Conservation (phyloP, 805 yeast genomes). For the Sugiyamaella qingdaonensis region DNA sequence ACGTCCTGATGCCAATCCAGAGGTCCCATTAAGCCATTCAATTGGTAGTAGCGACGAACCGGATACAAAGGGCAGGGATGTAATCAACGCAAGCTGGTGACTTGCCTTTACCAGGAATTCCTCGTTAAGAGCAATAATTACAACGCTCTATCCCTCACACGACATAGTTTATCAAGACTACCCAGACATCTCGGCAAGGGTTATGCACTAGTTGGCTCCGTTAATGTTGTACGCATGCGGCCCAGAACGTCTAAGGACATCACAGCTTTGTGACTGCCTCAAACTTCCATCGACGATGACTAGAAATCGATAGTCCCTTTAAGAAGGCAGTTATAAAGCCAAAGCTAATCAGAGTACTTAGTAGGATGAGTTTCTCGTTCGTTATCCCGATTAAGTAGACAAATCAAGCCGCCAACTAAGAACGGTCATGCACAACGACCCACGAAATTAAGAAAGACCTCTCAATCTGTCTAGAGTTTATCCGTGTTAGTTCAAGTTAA, state of each 20-base stretch:
- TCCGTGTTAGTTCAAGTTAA: slow-evolving; percentile 20
- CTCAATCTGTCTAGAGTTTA: slow-evolving; percentile 24
- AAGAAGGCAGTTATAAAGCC: slow-evolving; percentile 38
- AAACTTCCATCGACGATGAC: slow-evolving; percentile 38
- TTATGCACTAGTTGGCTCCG: slow-evolving; percentile 42
- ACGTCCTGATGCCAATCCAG: slow-evolving; percentile 12
- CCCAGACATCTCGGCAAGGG: slow-evolving; percentile 42
- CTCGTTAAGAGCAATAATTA: slow-evolving; percentile 45
- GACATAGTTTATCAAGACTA: slow-evolving; percentile 42
- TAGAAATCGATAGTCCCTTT: slow-evolving; percentile 43
- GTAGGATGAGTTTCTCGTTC: slow-evolving; percentile 45
- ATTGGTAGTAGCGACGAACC: slow-evolving; percentile 46
- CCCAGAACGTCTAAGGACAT: slow-evolving; percentile 47
- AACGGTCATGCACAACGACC: slow-evolving; percentile 24
- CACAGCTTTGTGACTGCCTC: slow-evolving; percentile 46
- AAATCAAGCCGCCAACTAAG: slow-evolving; percentile 37
- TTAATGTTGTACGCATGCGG: slow-evolving; percentile 48
- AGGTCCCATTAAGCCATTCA: slow-evolving; percentile 42
- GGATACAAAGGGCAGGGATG: slow-evolving; percentile 46
- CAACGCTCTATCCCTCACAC: slow-evolving; percentile 39
- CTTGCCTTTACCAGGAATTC: slow-evolving; percentile 46
- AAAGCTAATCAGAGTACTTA: slow-evolving; percentile 37
- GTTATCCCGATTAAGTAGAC: slow-evolving; percentile 49
- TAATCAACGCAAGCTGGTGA: slow-evolving; percentile 44
- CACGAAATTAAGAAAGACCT: slow-evolving; percentile 23